Evolutionary conservation across 2,329 filamentous ascomycete species (phyloP).

Genomic region (Fusarium sp.): DNA sequence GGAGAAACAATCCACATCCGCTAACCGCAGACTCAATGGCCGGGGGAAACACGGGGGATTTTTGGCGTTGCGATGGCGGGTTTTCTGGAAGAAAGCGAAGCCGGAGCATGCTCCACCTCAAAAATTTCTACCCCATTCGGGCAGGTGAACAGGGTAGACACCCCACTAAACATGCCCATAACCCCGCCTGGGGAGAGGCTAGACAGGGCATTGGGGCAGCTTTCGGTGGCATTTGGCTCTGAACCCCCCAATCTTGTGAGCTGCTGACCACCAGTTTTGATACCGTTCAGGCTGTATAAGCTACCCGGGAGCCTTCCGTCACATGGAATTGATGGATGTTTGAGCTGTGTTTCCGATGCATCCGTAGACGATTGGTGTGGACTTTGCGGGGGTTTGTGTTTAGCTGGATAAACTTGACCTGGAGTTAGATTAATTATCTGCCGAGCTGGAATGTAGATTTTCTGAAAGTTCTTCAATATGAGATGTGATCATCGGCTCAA

Average conservation of each 20-base stretch:
- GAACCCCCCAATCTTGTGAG: not conserved
- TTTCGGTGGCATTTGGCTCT: not conserved
- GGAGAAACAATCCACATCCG: slow-evolving; percentile 17
- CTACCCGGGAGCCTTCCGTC: slow-evolving; percentile 13
- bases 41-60: slow-evolving; percentile 25
- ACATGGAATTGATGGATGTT: not conserved
- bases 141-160: slow-evolving; percentile 24
- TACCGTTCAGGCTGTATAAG: not conserved
- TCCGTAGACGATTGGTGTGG: not conserved
- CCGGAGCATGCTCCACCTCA: slow-evolving; percentile 17
- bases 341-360: slow-evolving; percentile 12
- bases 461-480: not conserved
- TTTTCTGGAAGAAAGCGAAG: slow-evolving; percentile 41
- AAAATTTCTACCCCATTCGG: slow-evolving; percentile 29
- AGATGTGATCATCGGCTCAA: not conserved
- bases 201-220: not conserved
- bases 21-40: slow-evolving; percentile 3
- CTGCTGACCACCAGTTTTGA: slow-evolving; percentile 10
- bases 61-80: slow-evolving; percentile 32
- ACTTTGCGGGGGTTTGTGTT: not conserved
- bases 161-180: not conserved
- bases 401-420: not conserved
- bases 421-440: not conserved
- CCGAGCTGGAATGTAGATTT: not conserved
- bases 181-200: not conserved